Evolutionary conservation across 1,139 yeast genomes (phyloP).

Genomic region (Diutina mesorugosa): DNA sequence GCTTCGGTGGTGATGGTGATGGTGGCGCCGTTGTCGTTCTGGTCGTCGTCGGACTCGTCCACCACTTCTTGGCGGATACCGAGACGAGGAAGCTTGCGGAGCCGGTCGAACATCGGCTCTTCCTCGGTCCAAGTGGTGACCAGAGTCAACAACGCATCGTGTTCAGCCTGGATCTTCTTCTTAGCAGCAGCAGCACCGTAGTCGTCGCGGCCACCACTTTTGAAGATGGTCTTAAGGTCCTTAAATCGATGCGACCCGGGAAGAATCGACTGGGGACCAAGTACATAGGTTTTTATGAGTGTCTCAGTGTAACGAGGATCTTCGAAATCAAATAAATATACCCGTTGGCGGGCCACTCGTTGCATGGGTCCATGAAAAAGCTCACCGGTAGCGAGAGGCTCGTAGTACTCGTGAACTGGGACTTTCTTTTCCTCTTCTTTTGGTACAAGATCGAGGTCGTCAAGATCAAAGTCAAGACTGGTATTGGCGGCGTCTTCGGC

Average conservation of each 20-base stretch:
- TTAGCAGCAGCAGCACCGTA: slow-evolving; percentile 26
- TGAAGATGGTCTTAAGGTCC: slow-evolving; percentile 40
- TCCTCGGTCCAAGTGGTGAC: slow-evolving; percentile 24
- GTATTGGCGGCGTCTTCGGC: slow-evolving; percentile 11
- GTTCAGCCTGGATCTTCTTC: slow-evolving; percentile 11
- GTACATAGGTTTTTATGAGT: slow-evolving; percentile 30
- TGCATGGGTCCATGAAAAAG: slow-evolving; percentile 56
- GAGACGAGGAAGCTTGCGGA: slow-evolving; percentile 47
- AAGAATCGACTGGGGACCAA: slow-evolving; percentile 47
- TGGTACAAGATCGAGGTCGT: background rate
- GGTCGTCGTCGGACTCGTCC: slow-evolving; percentile 25
- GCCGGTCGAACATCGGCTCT: slow-evolving; percentile 31
- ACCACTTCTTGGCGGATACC: slow-evolving; percentile 40
- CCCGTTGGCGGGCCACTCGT: slow-evolving; percentile 35
- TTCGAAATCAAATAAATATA: slow-evolving; percentile 37
- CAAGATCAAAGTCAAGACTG: background rate
- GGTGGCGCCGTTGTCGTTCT: slow-evolving; percentile 11
- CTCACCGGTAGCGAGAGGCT: slow-evolving; percentile 9
- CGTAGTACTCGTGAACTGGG: slow-evolving; percentile 6
- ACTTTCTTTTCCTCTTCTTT: background rate
- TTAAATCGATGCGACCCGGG: slow-evolving; percentile 41
- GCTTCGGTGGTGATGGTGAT: slow-evolving; percentile 50
- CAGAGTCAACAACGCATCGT: slow-evolving; percentile 20
- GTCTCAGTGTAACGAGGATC: slow-evolving; percentile 13
- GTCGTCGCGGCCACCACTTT: slow-evolving; percentile 16